A percentile compares a stretch with the other conserved stretches of the same genome.
Evolutionary conservation across 1,139 yeast genomes (phyloP).

Genomic region (Taiozyma sp.): DNA sequence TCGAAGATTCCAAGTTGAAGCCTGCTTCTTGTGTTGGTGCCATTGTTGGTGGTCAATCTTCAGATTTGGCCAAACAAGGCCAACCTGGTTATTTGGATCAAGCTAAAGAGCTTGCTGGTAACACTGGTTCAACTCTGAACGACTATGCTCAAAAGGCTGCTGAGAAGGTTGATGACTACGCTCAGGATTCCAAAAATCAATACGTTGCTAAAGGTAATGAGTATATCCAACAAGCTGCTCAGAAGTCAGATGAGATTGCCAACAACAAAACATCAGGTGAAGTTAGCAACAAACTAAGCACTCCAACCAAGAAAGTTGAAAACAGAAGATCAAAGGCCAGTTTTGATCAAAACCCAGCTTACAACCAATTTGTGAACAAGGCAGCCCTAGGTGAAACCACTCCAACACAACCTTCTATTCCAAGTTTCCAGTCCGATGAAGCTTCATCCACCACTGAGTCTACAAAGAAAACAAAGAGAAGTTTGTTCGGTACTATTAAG

Average conservation of each 20-base stretch:
- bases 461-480: conserved; percentile 7
- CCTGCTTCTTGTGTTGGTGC: neutral
- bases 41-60: neutral
- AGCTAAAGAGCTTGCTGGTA: neutral
- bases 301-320: neutral
- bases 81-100: neutral
- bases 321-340: neutral
- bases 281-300: neutral
- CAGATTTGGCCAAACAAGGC: neutral
- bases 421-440: neutral
- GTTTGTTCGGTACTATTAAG: neutral
- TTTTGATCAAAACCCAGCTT: neutral
- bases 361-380: neutral
- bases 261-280: neutral
- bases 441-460: conserved; percentile 6
- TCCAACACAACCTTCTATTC: neutral
- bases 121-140: neutral
- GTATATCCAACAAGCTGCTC: conserved; percentile 1
- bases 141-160: conserved; percentile 14
- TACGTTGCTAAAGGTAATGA: neutral
- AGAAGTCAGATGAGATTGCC: neutral
- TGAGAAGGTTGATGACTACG: conserved; percentile 7
- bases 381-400: neutral
- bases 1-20: neutral
- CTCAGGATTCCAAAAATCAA: neutral